Evolutionary conservation across 225 moss, liverwort and hornwort species (phyloP), one percentile per base, ranked within the genome.

Genomic region (Polytrichum formosum): DNA sequence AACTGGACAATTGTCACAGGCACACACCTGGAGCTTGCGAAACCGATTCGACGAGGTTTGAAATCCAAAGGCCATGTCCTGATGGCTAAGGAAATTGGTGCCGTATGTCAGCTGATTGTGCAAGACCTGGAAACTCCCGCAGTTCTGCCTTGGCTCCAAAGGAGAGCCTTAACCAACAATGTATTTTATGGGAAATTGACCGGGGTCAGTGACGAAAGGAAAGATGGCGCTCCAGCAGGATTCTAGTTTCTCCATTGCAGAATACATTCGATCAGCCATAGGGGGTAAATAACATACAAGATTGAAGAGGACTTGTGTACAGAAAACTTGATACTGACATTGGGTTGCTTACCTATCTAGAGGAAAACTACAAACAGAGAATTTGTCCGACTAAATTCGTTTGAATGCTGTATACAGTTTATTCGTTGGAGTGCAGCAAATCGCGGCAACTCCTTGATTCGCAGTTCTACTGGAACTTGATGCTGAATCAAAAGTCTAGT

Each of bases 181-280:
- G 20, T 77, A 5, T 63, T 67, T 63, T 70, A 68, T 5, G 87
- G 91, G 13, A 93, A 87, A 56, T 69, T 96, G 9, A 82, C 68
- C 13, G 91, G 88, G 31, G 93, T 96, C 1, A 91, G 90, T 61
- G 96, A 96, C 27, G 72, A 84, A 25, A 79, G 96, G 59, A 96
- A 96, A 71, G 96, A 93, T 26, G 93, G 96, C 6, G 90, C 90
- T 22, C 96, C 91, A 16, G 82, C 90, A 55, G 88, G 88, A 9
- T 79, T 91, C 63, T 96, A 71, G 64, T 13, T 13, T 46, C 37
- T 37, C 3, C 13, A 46, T 16, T 46, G 13, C 46, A 13, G 46
- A 13, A 46, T 54, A 16, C 13, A 46, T 35, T 54, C 5, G 18
- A 28, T 25, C 59, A 29, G 19, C 59, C 56, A 61, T 66, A 7